phyloP scores from a whole-genome alignment of 78 protist species.

The Pigoraptor vietnamica region DNA sequence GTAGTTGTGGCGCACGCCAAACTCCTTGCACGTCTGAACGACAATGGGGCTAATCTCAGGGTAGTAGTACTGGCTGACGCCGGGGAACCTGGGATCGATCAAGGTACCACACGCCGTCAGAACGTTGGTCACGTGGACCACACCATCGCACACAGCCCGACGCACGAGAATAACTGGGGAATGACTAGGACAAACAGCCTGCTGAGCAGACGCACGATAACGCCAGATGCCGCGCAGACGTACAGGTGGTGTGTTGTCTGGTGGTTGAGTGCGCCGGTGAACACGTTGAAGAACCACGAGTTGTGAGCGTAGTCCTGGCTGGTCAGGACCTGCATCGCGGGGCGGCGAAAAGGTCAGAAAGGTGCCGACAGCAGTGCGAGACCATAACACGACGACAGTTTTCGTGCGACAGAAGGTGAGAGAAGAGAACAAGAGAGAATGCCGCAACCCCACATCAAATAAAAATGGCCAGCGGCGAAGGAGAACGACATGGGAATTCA shows the following conservation, averaged over 20 bases:
- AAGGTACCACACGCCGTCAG: too few relatives aligned
- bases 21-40: neutral
- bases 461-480: neutral
- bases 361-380: too few relatives aligned
- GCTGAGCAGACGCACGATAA: too few relatives aligned
- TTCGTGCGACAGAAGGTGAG: too few relatives aligned
- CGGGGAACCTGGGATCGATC: neutral
- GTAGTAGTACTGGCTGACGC: slow-evolving; percentile 24
- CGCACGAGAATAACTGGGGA: too few relatives aligned
- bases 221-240: neutral
- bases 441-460: neutral
- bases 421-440: too few relatives aligned
- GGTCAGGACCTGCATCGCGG: slow-evolving; percentile 19
- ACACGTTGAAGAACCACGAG: slow-evolving; percentile 45
- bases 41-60: slow-evolving; percentile 26
- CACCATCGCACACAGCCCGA: too few relatives aligned
- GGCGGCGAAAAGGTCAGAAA: too few relatives aligned
- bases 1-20: slow-evolving; percentile 21
- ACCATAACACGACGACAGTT: too few relatives aligned
- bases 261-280: slow-evolving; percentile 49
- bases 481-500: neutral
- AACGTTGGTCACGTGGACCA: too few relatives aligned
- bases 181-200: too few relatives aligned
- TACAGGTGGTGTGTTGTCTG: slow-evolving; percentile 34
- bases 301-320: slow-evolving; percentile 41